These are phyloP conservation scores for Myriangium duriaei DNA, from an alignment of 2,329 filamentous ascomycete species.

Conservation along the genomic window DNA sequence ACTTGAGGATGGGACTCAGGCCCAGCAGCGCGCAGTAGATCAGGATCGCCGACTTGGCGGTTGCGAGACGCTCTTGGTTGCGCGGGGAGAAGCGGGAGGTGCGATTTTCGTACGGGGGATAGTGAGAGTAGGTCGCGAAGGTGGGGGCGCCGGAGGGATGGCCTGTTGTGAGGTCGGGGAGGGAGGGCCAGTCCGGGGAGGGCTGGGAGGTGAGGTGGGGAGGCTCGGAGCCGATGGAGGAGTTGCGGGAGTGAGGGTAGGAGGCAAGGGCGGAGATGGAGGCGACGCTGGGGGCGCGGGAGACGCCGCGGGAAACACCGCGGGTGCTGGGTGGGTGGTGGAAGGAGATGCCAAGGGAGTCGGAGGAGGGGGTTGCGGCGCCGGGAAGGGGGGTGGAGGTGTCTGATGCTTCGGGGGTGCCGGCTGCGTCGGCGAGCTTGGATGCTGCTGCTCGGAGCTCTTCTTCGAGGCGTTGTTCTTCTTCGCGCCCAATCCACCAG, in stretches of 20 bases:
- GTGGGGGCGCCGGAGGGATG: conserved; percentile 25
- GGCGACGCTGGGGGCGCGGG: conserved; percentile 11
- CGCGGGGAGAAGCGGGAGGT: conserved; percentile 36
- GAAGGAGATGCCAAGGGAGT: conserved; percentile 7
- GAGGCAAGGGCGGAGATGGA: neutral
- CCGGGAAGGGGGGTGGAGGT: neutral
- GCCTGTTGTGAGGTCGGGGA: conserved; percentile 15
- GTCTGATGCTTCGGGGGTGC: neutral
- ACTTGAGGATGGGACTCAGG: conserved; percentile 89
- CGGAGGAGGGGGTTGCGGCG: conserved; percentile 2
- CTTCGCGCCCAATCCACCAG: conserved; percentile 67
- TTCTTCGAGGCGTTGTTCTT: conserved; percentile 37
- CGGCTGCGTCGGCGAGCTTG: conserved; percentile 6
- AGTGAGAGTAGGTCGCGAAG: conserved; percentile 28
- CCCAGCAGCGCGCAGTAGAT: conserved; percentile 90
- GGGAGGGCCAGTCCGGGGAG: conserved; percentile 11
- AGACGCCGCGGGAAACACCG: conserved; percentile 12
- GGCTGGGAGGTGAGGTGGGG: conserved; percentile 13
- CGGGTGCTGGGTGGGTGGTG: conserved; percentile 1
- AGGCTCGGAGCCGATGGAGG: conserved; percentile 43
- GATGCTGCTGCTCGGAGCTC: conserved; percentile 15
- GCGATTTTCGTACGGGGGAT: conserved; percentile 25
- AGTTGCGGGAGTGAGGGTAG: conserved; percentile 35
- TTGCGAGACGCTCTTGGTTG: conserved; percentile 56
- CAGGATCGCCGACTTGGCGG: conserved; percentile 80